Conservation (phyloP, 108 stramenopile genomes). For the Pseudonitzschia delicatissima region DNA sequence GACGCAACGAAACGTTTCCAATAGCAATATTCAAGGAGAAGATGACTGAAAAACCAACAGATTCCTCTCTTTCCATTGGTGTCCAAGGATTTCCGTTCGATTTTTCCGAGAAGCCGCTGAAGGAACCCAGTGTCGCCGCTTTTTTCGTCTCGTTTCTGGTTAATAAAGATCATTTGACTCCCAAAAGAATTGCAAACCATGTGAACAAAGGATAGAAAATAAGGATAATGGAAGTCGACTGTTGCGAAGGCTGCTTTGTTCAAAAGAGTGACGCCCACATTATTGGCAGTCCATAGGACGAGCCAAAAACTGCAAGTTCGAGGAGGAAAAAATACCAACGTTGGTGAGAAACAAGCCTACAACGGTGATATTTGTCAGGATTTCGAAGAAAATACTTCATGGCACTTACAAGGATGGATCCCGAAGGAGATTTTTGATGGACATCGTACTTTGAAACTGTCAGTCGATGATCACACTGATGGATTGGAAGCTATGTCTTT, state of each 20-base stretch:
- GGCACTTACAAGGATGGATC: slow-evolving; percentile 25
- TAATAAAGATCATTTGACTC: slow-evolving; percentile 46
- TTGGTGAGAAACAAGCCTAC: not conserved
- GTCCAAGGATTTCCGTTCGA: slow-evolving; percentile 53
- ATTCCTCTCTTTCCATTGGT: slow-evolving; percentile 44
- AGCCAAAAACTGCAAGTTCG: slow-evolving; percentile 46
- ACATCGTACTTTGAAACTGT: too few relatives aligned
- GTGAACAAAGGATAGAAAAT: slow-evolving; percentile 79
- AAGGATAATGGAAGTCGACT: slow-evolving; percentile 87
- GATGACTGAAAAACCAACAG: slow-evolving; percentile 62
- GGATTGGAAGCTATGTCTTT: too few relatives aligned
- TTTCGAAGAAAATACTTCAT: not conserved
- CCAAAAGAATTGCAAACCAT: slow-evolving; percentile 78
- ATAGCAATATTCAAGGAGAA: slow-evolving; percentile 88
- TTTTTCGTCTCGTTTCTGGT: slow-evolving; percentile 13
- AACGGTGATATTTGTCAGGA: not conserved
- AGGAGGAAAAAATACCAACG: not conserved
- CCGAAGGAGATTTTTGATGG: slow-evolving; percentile 3
- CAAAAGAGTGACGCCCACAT: slow-evolving; percentile 80
- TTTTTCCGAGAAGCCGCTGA: slow-evolving; percentile 44
- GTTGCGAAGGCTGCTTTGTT: slow-evolving; percentile 84
- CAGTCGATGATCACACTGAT: too few relatives aligned
- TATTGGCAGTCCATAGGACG: slow-evolving; percentile 73
- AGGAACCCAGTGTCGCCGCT: slow-evolving; percentile 29
- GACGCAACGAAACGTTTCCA: slow-evolving; percentile 69